These are phyloP conservation scores for Fusarium irregulare DNA, from an alignment of 2,329 filamentous ascomycete genomes.

Conservation along the genomic window DNA sequence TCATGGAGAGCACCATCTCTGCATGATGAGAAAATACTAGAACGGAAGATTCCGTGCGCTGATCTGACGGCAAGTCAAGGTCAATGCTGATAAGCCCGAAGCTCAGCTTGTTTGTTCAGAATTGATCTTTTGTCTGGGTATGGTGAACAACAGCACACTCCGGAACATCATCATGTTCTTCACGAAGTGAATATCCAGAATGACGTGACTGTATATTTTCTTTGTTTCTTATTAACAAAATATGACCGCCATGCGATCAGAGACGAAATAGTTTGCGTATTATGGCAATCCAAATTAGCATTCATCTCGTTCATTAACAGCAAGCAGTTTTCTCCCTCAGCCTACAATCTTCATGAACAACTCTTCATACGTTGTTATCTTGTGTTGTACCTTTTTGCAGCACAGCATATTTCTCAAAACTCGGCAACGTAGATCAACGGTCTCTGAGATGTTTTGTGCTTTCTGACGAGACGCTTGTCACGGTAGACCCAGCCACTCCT, in stretches of 20 bases:
- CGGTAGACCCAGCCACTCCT: neutral
- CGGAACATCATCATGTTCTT: neutral
- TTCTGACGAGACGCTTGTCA: neutral
- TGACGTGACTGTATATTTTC: neutral
- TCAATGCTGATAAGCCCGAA: neutral
- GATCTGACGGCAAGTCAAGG: neutral
- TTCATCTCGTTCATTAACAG: neutral
- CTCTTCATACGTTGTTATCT: neutral
- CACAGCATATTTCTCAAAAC: neutral
- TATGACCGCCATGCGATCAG: neutral
- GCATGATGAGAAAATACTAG: neutral
- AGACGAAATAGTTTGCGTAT: neutral
- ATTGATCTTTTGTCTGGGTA: neutral
- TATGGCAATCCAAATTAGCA: fast-evolving
- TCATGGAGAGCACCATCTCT: neutral
- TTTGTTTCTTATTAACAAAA: fast-evolving
- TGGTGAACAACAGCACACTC: neutral
- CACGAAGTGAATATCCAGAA: neutral
- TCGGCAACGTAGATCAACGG: neutral
- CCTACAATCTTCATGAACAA: neutral
- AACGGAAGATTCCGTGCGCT: neutral
- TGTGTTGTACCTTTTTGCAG: neutral
- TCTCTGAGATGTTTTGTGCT: neutral
- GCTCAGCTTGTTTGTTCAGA: neutral
- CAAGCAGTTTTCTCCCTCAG: neutral